Percentiles rank a stretch among this genome's conserved stretches.
These are phyloP conservation scores for Lachancea quebecensis DNA, from an alignment of 805 yeast species.

Conservation along the genomic window DNA sequence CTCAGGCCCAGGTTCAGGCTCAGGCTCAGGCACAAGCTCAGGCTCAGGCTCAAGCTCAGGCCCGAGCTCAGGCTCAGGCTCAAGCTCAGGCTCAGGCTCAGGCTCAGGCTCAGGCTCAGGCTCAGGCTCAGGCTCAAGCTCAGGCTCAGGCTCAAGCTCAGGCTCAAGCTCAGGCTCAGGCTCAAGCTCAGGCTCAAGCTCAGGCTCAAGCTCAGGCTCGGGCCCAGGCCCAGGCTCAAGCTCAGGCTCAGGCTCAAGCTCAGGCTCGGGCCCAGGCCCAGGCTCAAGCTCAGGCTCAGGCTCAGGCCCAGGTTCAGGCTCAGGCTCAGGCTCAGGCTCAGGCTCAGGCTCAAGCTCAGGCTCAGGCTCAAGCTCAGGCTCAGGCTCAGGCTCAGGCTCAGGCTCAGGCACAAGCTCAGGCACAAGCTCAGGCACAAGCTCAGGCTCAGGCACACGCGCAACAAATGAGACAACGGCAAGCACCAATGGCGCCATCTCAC, in stretches of 20 bases:
- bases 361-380: constrained; percentile 7
- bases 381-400: constrained; percentile 5
- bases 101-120: background rate
- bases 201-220: constrained; percentile 2
- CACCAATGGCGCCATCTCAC: background rate
- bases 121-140: constrained; percentile 1
- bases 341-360: constrained; percentile 3
- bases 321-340: constrained; percentile 1
- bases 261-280: constrained; percentile 6
- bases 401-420: constrained; percentile 6
- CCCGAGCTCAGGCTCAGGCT: background rate
- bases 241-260: constrained; percentile 5
- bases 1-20: constrained; percentile 2
- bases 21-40: background rate
- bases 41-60: background rate
- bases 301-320: background rate
- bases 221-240: constrained; percentile 6
- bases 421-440: constrained; percentile 2
- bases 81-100: constrained; percentile 1
- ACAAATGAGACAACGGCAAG: constrained; percentile 1
- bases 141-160: background rate
- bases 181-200: constrained; percentile 1
- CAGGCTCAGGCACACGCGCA: background rate
- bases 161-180: background rate
- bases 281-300: constrained; percentile 4